Percentiles rank a stretch among this genome's conserved stretches.
Evolutionary conservation across 2,329 filamentous ascomycete species (phyloP).

Genomic region (Arthrobotrys iridis): DNA sequence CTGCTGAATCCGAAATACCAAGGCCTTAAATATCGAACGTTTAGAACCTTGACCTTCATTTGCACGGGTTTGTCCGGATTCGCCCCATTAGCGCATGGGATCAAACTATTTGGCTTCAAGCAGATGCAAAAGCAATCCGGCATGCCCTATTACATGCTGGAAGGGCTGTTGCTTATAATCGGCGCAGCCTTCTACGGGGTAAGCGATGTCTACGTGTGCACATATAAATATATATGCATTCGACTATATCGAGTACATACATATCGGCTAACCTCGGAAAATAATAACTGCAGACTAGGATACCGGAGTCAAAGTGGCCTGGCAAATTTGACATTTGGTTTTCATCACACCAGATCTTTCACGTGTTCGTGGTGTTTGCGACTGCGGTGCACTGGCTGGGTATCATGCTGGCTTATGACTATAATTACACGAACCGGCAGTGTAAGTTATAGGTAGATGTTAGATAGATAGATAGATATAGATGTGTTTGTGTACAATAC

Average conservation of each 20-base stretch:
- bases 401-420: slow-evolving; percentile 60
- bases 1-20: slow-evolving; percentile 61
- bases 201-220: slow-evolving; percentile 57
- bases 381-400: slow-evolving; percentile 62
- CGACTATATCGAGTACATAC: too few species aligned
- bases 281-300: slow-evolving; percentile 60
- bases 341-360: slow-evolving; percentile 65
- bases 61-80: slow-evolving; percentile 62
- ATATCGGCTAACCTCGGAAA: background rate
- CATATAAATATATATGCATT: too few species aligned
- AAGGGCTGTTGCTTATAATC: slow-evolving; percentile 61
- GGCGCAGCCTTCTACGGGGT: slow-evolving; percentile 63
- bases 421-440: slow-evolving; percentile 57
- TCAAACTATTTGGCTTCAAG: slow-evolving; percentile 58
- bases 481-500: too few species aligned
- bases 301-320: slow-evolving; percentile 63
- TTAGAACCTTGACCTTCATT: slow-evolving; percentile 62
- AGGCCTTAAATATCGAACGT: slow-evolving; percentile 60
- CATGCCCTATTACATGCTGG: slow-evolving; percentile 62
- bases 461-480: background rate
- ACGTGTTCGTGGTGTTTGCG: slow-evolving; percentile 64
- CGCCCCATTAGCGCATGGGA: slow-evolving; percentile 62
- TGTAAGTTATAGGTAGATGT: slow-evolving; percentile 40
- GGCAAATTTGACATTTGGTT: slow-evolving; percentile 64
- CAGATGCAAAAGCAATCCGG: slow-evolving; percentile 63